Evolutionary conservation across 495 filamentous ascomycete genomes (phyloP), one percentile per base, ranked within the genome.

Genomic region (Trichodelitschia bisporula): DNA sequence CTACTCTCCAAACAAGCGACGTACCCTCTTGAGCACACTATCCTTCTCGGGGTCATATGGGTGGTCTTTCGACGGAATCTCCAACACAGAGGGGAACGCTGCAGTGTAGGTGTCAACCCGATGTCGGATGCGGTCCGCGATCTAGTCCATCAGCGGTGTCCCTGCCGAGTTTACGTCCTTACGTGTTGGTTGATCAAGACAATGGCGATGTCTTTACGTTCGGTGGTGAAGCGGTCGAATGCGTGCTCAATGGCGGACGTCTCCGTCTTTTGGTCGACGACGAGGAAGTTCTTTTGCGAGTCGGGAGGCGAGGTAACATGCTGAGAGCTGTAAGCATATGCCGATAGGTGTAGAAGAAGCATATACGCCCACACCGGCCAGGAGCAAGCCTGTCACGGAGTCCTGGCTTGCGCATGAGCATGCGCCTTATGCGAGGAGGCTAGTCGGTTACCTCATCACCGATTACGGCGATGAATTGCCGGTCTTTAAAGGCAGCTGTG

Each of bases 41-140:
- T 99, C 86, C 59, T 99, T 99, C 56, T 99, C 86, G 0, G 86
- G 86, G 40, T 99, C 89, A 43, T 95, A 99, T 4, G 86, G 86
- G 44, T 99, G 86, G 47, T 99, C 86, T 60, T 99, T 99, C 57
- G 80, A 90, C 18, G 89, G 89, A 34, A 95, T 95, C 55, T 99
- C 89, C 35, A 99, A 69, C 30, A 80, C 45, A 14, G 70, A 55
- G 12, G 74, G 74, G 50, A 80, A 79, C 2, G 75, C 75, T 14
- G 69, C 64, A 5, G 67, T 75, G 50, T 74, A 75, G 12, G 59
- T 62, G 41, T 80, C 74, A 38, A 80, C 59, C 26, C 67, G 65
- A 49, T 80, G 63, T 37, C 89, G 64, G 61, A 99, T 99, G 45
- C 69, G 67, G 45, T 99, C 89, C 14, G 89, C 89, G 34, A 95